These are phyloP conservation scores for Rhizoclosmatium hyalinum DNA, from an alignment of 371 early-diverging fungal genomes.

Conservation along the genomic window DNA sequence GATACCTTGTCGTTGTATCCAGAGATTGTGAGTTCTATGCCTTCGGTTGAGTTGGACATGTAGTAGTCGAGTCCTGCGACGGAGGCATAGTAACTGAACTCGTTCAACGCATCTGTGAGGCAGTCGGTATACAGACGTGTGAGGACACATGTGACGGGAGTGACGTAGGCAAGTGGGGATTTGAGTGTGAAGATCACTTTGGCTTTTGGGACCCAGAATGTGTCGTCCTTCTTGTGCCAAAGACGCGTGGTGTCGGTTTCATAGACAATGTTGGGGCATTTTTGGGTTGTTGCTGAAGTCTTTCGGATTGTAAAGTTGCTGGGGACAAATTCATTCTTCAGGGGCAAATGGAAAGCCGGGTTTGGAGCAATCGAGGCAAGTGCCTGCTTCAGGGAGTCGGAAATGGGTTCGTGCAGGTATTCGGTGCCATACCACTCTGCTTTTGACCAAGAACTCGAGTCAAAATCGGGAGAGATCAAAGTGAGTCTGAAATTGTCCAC, in stretches of 20 bases:
- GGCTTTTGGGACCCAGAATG: slow-evolving; percentile 83
- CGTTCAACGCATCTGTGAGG: slow-evolving; percentile 80
- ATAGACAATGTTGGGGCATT: slow-evolving; percentile 62
- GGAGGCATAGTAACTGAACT: slow-evolving; percentile 87
- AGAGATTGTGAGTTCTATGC: slow-evolving; percentile 61
- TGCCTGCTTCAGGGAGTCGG: slow-evolving; percentile 59
- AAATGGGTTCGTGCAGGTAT: slow-evolving; percentile 75
- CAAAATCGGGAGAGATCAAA: slow-evolving; percentile 48
- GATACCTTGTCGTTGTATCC: slow-evolving; percentile 89
- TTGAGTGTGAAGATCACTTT: slow-evolving; percentile 62
- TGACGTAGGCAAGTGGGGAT: slow-evolving; percentile 48
- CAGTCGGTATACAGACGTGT: slow-evolving; percentile 76
- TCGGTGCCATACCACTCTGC: slow-evolving; percentile 87
- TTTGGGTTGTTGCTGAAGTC: not conserved
- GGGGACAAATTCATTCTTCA: slow-evolving; percentile 85
- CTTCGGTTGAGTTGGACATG: slow-evolving; percentile 67
- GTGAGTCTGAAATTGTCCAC: slow-evolving; percentile 72
- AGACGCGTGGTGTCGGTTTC: slow-evolving; percentile 73
- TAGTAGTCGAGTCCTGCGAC: slow-evolving; percentile 77
- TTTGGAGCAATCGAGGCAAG: slow-evolving; percentile 56
- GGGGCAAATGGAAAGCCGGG: slow-evolving; percentile 74
- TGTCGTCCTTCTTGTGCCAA: slow-evolving; percentile 95
- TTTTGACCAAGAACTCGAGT: slow-evolving; percentile 50
- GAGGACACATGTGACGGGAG: slow-evolving; percentile 57
- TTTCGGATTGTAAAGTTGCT: slow-evolving; percentile 47